Conservation (phyloP, 345 rosid species). For the Linum usitatissimum region DNA sequence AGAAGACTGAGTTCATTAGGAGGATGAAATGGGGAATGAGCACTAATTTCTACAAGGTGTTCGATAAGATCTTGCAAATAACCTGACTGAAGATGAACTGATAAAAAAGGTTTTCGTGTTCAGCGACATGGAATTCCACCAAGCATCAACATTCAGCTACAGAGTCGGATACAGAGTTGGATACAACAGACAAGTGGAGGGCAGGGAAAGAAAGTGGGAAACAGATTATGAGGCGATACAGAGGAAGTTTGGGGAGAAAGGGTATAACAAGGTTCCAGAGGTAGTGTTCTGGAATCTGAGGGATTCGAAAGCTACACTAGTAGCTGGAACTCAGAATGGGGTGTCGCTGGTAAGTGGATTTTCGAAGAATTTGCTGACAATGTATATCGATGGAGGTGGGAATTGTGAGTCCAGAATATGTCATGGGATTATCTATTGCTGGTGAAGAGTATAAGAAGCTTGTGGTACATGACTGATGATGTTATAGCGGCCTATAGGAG, state of each 20-base stretch:
- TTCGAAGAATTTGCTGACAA: slow-evolving; percentile 12
- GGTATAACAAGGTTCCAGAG: background rate
- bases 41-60: background rate
- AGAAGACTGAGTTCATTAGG: slow-evolving; percentile 1
- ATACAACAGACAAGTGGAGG: background rate
- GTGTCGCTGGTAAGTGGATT: slow-evolving; percentile 14
- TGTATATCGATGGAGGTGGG: slow-evolving; percentile 14
- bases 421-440: slow-evolving; percentile 4
- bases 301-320: slow-evolving; percentile 14
- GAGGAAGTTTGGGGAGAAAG: background rate
- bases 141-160: background rate
- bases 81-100: background rate
- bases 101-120: background rate
- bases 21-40: background rate
- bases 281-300: slow-evolving; percentile 16
- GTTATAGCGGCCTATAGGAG: too few species aligned
- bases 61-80: background rate
- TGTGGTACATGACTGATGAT: slow-evolving; percentile 8
- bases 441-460: slow-evolving; percentile 9
- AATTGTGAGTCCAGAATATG: slow-evolving; percentile 5
- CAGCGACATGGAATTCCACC: background rate
- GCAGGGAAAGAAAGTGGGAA: background rate
- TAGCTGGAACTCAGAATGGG: slow-evolving; percentile 10
- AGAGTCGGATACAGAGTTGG: too few species aligned
- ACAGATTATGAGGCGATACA: background rate